phyloP scores from a whole-genome alignment of 2,329 filamentous ascomycete genomes.

The Fulvia fulva region DNA sequence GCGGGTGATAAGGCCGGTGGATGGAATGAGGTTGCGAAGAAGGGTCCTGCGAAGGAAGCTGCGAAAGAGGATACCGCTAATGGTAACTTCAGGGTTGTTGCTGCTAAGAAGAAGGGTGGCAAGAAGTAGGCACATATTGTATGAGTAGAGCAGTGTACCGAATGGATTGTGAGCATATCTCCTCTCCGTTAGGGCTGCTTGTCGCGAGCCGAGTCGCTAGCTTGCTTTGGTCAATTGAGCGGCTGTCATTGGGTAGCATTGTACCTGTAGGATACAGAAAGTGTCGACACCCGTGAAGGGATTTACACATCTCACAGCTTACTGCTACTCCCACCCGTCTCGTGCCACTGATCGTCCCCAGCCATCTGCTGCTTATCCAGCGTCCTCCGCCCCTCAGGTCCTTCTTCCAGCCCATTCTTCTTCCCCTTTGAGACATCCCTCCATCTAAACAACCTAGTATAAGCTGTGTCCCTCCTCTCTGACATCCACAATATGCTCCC shows the following conservation, averaged over 20 bases:
- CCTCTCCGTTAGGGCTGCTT: background rate
- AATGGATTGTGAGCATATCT: background rate
- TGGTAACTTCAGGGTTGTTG: slow-evolving; percentile 82
- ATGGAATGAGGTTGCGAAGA: slow-evolving; percentile 98
- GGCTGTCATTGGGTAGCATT: no score
- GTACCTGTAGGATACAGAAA: no score
- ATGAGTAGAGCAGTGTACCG: background rate
- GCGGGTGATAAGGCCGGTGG: slow-evolving; percentile 54
- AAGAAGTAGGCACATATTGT: slow-evolving; percentile 36
- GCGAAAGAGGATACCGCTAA: slow-evolving; percentile 43
- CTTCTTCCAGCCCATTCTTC: slow-evolving; percentile 29
- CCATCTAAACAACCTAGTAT: slow-evolving; percentile 27
- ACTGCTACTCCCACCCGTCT: slow-evolving; percentile 5
- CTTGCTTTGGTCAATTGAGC: no score
- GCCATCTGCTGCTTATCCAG: slow-evolving; percentile 27
- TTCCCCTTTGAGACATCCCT: slow-evolving; percentile 20
- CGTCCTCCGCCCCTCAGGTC: slow-evolving; percentile 26
- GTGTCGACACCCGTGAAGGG: no score
- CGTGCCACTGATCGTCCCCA: slow-evolving; percentile 19
- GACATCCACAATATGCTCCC: slow-evolving; percentile 28
- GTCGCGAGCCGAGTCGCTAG: no score
- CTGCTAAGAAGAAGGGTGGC: slow-evolving; percentile 78
- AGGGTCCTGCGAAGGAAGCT: slow-evolving; percentile 53
- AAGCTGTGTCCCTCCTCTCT: slow-evolving; percentile 20
- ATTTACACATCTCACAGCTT: no score